Evolutionary conservation across 352 stramenopile species (phyloP), one percentile per base, ranked within the genome.

Genomic region (Saprolegnia diclina): DNA sequence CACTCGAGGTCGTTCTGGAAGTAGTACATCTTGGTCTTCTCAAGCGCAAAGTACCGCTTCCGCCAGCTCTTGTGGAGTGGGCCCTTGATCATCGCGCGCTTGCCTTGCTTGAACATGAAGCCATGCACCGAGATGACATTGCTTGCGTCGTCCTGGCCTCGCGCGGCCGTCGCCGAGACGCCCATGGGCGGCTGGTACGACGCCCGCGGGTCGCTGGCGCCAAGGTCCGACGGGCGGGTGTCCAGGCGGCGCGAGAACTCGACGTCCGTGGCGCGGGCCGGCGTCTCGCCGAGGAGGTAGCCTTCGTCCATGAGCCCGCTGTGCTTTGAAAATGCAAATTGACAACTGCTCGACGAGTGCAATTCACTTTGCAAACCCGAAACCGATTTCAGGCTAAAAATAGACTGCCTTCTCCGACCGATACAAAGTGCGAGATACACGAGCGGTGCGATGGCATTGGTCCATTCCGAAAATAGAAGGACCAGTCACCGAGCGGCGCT

Each of bases 81-180:
- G 0, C 87, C 87, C 75, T 92, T 94, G 71, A 94, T 90, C 5
- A 94, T 90, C 5, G 82, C 83, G 52, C 87, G 87, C 76, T 92
- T 94, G 70, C 84, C 87, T 73, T 94, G 87, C 74, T 94, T 94
- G 87, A 92, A 83, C 79, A 94, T 81, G 78, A 92, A 94, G 59
- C 87, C 87, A 72, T 94, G 87, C 48, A 94, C 85, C 45, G 84
- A 90, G 67, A 94, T 94, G 74, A 94, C 87, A 75, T 94, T 94
- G 77, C 82, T 80, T 69, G 89, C 29, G 1, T 40, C 19, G n/a
- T n/a, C 19, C 24, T 14, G 52, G 24, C 11, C 19, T 24, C 11
- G 11, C 24, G 52, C 52, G 13, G 63, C 46, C 26, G 46, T 32
- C 45, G 62, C 63, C 45, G 63, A 62, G 29, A 69, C 63, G 19